Conservation (phyloP, 129 eudicot genomes). For the Centaurea solstitialis region DNA sequence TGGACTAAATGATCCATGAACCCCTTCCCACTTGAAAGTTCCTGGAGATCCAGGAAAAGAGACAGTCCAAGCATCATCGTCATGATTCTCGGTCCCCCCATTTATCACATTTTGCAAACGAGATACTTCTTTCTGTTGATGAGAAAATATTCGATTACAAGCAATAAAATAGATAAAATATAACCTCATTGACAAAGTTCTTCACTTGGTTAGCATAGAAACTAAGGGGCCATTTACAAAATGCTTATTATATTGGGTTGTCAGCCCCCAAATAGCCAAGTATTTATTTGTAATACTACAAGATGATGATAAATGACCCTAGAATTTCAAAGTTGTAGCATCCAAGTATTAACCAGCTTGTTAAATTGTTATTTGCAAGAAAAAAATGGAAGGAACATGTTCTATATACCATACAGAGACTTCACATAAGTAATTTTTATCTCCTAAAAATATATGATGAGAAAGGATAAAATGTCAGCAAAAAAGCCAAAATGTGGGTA, state of each 20-base stretch:
- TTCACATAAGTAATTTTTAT: not conserved
- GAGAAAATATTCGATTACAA: conserved; percentile 14
- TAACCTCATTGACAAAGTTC: not conserved
- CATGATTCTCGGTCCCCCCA: conserved; percentile 75
- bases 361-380: not conserved
- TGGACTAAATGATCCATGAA: conserved; percentile 75
- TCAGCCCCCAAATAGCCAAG: not conserved
- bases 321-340: not conserved
- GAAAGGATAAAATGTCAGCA: not conserved
- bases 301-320: not conserved
- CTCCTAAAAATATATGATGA: not conserved
- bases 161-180: not conserved
- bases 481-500: conserved; percentile 1
- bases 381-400: not conserved
- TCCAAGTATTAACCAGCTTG: not conserved
- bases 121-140: conserved; percentile 82
- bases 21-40: conserved; percentile 84
- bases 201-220: not conserved
- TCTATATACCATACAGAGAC: not conserved
- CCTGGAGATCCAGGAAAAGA: conserved; percentile 86
- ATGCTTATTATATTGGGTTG: no score
- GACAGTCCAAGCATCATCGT: conserved; percentile 48
- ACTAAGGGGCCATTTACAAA: not conserved
- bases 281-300: not conserved
- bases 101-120: conserved; percentile 64